Evolutionary conservation across 2,329 filamentous ascomycete species (phyloP).

Genomic region (Epichloe brachyelytri): DNA sequence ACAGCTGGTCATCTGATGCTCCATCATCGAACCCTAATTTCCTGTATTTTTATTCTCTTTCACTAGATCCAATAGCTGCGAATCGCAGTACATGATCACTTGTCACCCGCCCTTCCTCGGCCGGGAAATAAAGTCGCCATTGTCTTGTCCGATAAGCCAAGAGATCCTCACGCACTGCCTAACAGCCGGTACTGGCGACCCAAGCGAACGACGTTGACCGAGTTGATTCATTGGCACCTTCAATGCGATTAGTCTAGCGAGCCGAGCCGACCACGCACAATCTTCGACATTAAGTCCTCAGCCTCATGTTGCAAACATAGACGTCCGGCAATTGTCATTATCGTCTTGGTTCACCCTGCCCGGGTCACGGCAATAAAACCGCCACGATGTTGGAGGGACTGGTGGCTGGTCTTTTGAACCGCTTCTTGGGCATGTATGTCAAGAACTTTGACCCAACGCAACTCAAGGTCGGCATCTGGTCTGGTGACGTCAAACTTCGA

Average conservation of each 20-base stretch:
- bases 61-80: not conserved
- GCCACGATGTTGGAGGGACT: conserved; percentile 88
- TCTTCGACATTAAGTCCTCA: not conserved
- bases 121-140: not conserved
- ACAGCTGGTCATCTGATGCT: not conserved
- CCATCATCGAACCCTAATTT: not conserved
- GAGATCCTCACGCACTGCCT: not conserved
- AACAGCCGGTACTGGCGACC: not conserved
- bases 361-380: conserved; percentile 53
- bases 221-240: not conserved
- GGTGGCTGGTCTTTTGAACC: conserved; percentile 92
- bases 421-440: conserved; percentile 99
- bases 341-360: conserved; percentile 38
- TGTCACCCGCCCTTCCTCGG: not conserved
- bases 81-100: not conserved
- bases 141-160: not conserved
- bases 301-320: conserved; percentile 11
- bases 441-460: conserved; percentile 98
- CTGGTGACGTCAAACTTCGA: conserved; percentile 88
- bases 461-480: conserved; percentile 98
- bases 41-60: not conserved
- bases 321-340: conserved; percentile 2
- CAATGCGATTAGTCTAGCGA: not conserved
- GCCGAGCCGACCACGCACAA: not conserved
- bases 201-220: not conserved